Base-by-base conservation (phyloP, 257 asterid genomes). In the Ajuga chamaepitys region DNA sequence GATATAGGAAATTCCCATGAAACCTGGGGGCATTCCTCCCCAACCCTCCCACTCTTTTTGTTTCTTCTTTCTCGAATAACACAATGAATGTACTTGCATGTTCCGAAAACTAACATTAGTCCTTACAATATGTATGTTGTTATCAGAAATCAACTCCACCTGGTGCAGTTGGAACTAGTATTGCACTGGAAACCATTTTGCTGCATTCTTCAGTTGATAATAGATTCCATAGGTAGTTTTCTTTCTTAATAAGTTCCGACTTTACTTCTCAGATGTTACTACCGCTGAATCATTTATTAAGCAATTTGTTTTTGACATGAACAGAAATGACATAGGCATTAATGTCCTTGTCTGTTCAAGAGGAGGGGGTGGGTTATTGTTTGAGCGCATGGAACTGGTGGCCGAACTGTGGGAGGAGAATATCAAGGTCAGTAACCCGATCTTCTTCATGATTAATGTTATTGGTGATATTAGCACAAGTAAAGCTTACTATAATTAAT, bases 311-410 rank as follows among this genome's bases (percentile, higher is more conserved):
- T 40, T 25, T 52, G 45, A 46, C 51, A 66, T 50, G 51, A 64
- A 64, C 88, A 89, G 97, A 73, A 75, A 78, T 78, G 88, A 81
- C 68, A 54, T 51, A 22, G 83, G 86, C 65, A 70, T 69, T 16
- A 83, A 72, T 13, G 75, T 89, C 64, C 97, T 93, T 61, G 86
- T 93, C 75, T 93, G 99, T 81, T 93, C 96, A 67, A 81, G 97
- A 86, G 99, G 97, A 67, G 99, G 99, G 1, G 99, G 99, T 20
- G 99, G 99, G 45, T 83, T 93, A 67, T 76, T 93, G 59, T 71
- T 71, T 48, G 97, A 93, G 82, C 95, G 99, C 70, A 93, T 93
- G 96, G 95, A 89, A 80, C 88, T 93, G 44, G 93, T 82, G 67
- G 95, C 95, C 26, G 95, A 93, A 76, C 80, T 89, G 32, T 93